These are phyloP conservation scores for Stygiomarasmius scandens DNA, from an alignment of 1,284 basidiomycete species.

Conservation along the genomic window DNA sequence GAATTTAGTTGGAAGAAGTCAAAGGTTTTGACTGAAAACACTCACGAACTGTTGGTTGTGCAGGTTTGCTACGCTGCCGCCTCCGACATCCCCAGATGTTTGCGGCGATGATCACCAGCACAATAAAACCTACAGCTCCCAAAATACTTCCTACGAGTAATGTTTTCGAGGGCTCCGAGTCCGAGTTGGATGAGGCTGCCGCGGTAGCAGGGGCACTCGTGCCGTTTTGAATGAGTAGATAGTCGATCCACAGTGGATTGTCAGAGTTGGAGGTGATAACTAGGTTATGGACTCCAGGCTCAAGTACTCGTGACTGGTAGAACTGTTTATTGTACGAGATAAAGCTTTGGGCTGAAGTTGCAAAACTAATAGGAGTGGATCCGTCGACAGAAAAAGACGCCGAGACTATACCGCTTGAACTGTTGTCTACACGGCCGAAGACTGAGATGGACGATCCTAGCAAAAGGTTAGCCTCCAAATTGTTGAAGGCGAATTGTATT, in stretches of 20 bases:
- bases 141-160: conserved; percentile 15
- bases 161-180: conserved; percentile 12
- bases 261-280: conserved; percentile 19
- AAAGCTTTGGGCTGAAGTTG: conserved; percentile 17
- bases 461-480: neutral
- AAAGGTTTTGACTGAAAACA: neutral
- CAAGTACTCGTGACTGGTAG: conserved; percentile 19
- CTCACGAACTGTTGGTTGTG: neutral
- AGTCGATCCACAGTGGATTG: conserved; percentile 24
- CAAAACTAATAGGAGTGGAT: conserved; percentile 17
- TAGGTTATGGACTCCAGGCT: conserved; percentile 22
- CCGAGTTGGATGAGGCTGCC: conserved; percentile 2
- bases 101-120: neutral
- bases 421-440: conserved; percentile 23
- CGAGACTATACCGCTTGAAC: conserved; percentile 15
- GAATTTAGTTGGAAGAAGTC: neutral
- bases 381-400: conserved; percentile 26
- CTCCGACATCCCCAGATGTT: conserved; percentile 1
- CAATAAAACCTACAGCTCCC: conserved; percentile 1
- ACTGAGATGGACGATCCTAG: conserved; percentile 25
- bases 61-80: neutral
- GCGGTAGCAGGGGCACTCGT: conserved; percentile 1
- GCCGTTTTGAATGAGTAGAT: conserved; percentile 22
- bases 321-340: conserved; percentile 23
- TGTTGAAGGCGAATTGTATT: neutral